Percentiles rank a stretch among this genome's conserved stretches.
Conservation (phyloP, 179 eudicot genomes). For the Kewa caespitosa region DNA sequence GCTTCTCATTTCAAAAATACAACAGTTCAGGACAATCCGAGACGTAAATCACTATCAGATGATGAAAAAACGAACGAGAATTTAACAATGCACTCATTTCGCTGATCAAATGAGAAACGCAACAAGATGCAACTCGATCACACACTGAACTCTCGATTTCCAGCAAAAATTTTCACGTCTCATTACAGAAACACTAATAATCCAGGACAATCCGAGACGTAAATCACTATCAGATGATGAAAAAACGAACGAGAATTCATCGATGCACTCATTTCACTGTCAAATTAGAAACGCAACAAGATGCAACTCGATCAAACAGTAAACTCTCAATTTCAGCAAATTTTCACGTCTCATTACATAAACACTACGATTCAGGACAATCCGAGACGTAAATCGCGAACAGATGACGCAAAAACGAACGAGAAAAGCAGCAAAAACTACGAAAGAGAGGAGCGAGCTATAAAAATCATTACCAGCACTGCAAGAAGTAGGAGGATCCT, state of each 20-base stretch:
- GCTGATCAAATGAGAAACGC: too few relatives aligned
- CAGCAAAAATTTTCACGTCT: too few relatives aligned
- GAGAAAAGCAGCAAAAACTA: background rate
- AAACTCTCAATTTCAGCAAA: background rate
- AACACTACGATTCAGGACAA: background rate
- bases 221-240: too few relatives aligned
- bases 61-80: background rate
- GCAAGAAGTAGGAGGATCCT: conserved; percentile 49
- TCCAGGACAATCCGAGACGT: too few relatives aligned
- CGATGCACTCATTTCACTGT: too few relatives aligned
- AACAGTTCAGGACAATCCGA: background rate
- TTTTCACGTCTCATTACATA: background rate
- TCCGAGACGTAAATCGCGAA: background rate
- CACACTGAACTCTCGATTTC: too few relatives aligned
- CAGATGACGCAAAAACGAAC: background rate
- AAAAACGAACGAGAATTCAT: too few relatives aligned
- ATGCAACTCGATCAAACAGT: background rate
- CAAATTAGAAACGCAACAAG: too few relatives aligned
- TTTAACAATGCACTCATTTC: too few relatives aligned
- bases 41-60: background rate
- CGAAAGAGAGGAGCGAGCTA: background rate
- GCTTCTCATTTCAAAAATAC: background rate
- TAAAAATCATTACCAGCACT: conserved; percentile 35
- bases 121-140: too few relatives aligned
- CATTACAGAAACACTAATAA: too few relatives aligned